phyloP scores from a whole-genome alignment of 768 basidiomycete species.

The Suillus lakei region DNA sequence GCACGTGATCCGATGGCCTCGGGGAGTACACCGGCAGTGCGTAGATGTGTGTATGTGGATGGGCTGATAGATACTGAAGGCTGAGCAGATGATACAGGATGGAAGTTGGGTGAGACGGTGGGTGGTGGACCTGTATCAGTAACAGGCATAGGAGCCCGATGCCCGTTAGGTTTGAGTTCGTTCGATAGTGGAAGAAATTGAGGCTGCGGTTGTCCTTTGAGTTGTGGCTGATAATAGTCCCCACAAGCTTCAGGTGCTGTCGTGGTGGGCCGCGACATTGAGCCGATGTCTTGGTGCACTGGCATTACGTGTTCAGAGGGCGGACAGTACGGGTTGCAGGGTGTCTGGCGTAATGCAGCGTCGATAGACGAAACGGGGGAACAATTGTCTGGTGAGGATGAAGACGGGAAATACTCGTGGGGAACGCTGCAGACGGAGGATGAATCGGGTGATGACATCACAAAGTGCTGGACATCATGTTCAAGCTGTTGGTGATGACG shows the following conservation, averaged over 20 bases:
- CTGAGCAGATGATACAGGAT: slow-evolving; percentile 10
- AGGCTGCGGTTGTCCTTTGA: slow-evolving; percentile 13
- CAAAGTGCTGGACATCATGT: slow-evolving; percentile 30
- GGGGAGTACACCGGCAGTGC: slow-evolving; percentile 12
- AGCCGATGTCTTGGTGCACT: slow-evolving; percentile 19
- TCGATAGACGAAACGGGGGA: slow-evolving; percentile 36
- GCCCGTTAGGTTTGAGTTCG: slow-evolving; percentile 14
- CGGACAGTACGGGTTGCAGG: slow-evolving; percentile 32
- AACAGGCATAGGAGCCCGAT: slow-evolving; percentile 20
- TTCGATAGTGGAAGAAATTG: slow-evolving; percentile 26
- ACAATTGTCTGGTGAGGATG: slow-evolving; percentile 28
- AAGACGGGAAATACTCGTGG: slow-evolving; percentile 28
- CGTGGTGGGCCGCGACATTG: slow-evolving; percentile 24
- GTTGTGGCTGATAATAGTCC: slow-evolving; percentile 1
- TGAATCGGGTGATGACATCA: slow-evolving; percentile 33
- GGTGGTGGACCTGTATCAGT: slow-evolving; percentile 26
- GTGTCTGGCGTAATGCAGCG: slow-evolving; percentile 23
- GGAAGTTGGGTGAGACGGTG: slow-evolving; percentile 22
- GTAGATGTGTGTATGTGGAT: slow-evolving; percentile 22
- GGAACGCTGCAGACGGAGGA: slow-evolving; percentile 32
- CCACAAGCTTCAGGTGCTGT: slow-evolving; percentile 10
- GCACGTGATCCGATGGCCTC: slow-evolving; percentile 21
- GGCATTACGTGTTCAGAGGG: slow-evolving; percentile 24
- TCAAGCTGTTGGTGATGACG: slow-evolving; percentile 26
- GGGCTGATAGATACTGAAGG: slow-evolving; percentile 21